A percentile compares a stretch with the other conserved stretches of the same genome.
Conservation (phyloP, 2,329 filamentous ascomycete genomes). For the Chaetomium strumarium region DNA sequence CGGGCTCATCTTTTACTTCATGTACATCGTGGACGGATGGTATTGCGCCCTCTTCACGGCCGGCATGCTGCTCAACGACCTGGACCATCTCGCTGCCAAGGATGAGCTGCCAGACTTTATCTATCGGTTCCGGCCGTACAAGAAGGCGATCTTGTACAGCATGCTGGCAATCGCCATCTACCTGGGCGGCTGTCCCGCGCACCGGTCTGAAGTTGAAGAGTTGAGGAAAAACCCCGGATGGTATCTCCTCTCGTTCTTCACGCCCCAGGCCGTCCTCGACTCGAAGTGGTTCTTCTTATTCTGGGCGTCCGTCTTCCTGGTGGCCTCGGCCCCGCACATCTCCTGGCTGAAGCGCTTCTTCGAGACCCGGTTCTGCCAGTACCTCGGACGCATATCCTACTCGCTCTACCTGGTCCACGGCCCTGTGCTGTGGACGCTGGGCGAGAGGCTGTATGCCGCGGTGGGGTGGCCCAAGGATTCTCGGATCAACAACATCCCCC, state of each 20-base stretch:
- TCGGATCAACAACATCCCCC: constrained; percentile 44
- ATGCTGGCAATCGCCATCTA: constrained; percentile 47
- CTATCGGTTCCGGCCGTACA: constrained; percentile 38
- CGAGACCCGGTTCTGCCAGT: constrained; percentile 51
- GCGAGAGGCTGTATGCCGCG: constrained; percentile 57
- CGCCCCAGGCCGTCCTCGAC: constrained; percentile 57
- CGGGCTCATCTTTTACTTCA: constrained; percentile 55
- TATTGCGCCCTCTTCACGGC: constrained; percentile 52
- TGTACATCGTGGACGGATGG: constrained; percentile 59
- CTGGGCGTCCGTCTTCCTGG: constrained; percentile 51
- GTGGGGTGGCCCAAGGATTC: constrained; percentile 47
- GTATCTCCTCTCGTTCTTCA: constrained; percentile 52
- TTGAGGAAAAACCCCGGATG: constrained; percentile 52
- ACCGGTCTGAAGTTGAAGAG: constrained; percentile 38
- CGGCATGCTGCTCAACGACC: constrained; percentile 55
- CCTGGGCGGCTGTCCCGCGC: constrained; percentile 54
- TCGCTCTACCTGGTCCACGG: constrained; percentile 58
- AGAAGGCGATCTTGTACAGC: constrained; percentile 45
- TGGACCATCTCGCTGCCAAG: constrained; percentile 46
- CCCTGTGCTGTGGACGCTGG: constrained; percentile 51
- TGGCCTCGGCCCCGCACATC: constrained; percentile 49
- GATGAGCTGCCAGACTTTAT: constrained; percentile 46
- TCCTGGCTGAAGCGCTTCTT: constrained; percentile 52
- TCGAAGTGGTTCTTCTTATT: constrained; percentile 62
- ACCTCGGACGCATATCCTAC: constrained; percentile 55